Evolutionary conservation across 306 rosid species (phyloP), one percentile per base, ranked within the genome.

Genomic region (Rubus idaeus): DNA sequence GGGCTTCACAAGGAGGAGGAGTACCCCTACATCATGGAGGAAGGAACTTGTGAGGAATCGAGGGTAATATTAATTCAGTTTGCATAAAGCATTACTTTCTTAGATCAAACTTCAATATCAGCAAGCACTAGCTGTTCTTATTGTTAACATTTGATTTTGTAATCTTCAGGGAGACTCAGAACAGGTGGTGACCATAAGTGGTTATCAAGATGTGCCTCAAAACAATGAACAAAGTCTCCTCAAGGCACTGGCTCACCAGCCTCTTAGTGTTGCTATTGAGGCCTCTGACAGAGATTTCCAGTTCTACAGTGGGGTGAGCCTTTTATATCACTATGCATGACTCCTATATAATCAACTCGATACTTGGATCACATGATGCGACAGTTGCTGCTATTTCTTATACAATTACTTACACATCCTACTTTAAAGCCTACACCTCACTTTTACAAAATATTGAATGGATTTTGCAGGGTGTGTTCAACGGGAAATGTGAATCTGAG

Each of bases 241-340:
- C 87, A 96, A 92, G 79, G 99, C 97, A 65, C 86, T 92, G 68
- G 96, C 96, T 75, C 87, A 89, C 78, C 99, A 96, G 75, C 99
- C 99, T 62, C 83, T 96, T 51, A 96, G 97, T 51, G 85, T 96
- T 17, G 98, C 94, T 50, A 89, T 96, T 56, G 99, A 92, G 18
- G 99, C 99, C 51, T 87, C 96, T 4, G 82, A 84, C 71, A 87
- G 94, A 75, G 96, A 92, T 82, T 91, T 96, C 87, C 99, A 96
- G 81, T 96, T 96, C 68, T 96, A 92, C 41, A 88, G 92, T 11
- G 99, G 97, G 87, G 97, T 95, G 81, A 77, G 86, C 55, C 10
- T 40, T 35, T 6, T 20, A 1, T 55, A 21, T 52, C 6, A 42
- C 47, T 75, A 37, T 41, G 39, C 72, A 30, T 30, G 35, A 30